Base-by-base conservation (phyloP, 305 asterid genomes). In the Fraxinus albicans region DNA sequence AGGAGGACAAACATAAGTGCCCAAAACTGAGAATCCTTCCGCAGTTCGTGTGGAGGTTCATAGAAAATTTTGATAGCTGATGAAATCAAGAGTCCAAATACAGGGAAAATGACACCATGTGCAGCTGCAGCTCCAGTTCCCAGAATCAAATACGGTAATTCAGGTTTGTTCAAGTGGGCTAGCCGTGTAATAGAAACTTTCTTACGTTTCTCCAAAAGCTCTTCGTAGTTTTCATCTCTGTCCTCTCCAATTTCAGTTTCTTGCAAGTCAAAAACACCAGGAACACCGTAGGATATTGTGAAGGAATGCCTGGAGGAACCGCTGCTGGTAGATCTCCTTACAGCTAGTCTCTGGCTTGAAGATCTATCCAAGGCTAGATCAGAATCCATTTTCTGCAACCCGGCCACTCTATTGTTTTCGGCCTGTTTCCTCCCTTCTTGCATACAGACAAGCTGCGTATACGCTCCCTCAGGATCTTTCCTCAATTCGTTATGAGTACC, bases 31-130 rank as follows among this genome's bases (percentile, higher is more conserved):
- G 96, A 88, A 72, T 92, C 96, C 21, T 77, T 88, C 63, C 72
- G 80, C 53, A 93, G 82, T 84, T 83, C 27, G n/a, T 83, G 79
- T 60, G 91, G 92, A 70, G 96, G 98, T 72, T 93, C 92, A n/a
- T 65, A 93, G 92, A 95, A 90, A 12, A 92, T 84, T 80, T 47
- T 88, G 80, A 95, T 91, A 29, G 96, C 94, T 60, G 91, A 44
- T 2, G 98, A 93, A 74, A 95, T 79, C 77, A 93, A 58, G 55
- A 95, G 97, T 8, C 97, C 98, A 31, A 95, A 95, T 27, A 93
- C 6, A 0, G 98, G 98, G 86, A 92, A 92, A 73, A 91, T 33
- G 29, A 92, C 73, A 15, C 98, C 98, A 36, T 91, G 88, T 10
- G 73, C 76, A 1, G 85, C 86, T 13, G 98, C 95, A 35, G 92